phyloP scores from a whole-genome alignment of 441 rosid genomes.

The Sinapis alba region DNA sequence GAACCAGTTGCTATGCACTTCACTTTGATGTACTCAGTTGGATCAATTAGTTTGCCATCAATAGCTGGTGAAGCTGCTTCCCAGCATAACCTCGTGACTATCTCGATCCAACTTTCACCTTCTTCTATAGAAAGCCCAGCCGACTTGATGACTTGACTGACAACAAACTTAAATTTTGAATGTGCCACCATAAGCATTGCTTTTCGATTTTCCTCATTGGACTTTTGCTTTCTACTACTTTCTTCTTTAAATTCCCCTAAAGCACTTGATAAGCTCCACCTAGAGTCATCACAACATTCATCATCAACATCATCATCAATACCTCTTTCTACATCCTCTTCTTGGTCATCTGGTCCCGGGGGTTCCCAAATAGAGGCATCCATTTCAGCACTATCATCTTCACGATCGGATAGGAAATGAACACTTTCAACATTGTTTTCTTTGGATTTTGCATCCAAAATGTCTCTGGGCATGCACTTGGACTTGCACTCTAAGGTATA shows the following conservation, averaged over 20 bases:
- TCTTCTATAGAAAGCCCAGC: slow-evolving; percentile 50
- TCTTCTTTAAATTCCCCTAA: slow-evolving; percentile 52
- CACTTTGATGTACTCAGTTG: slow-evolving; percentile 71
- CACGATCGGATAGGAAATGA: slow-evolving; percentile 38
- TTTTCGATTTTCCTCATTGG: slow-evolving; percentile 61
- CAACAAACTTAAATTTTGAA: slow-evolving; percentile 69
- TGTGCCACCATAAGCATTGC: slow-evolving; percentile 62
- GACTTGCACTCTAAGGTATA: slow-evolving; percentile 39
- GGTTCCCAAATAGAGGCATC: slow-evolving; percentile 71
- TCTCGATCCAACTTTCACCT: slow-evolving; percentile 68
- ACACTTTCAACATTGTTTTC: slow-evolving; percentile 36
- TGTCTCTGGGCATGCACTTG: slow-evolving; percentile 41
- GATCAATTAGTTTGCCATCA: slow-evolving; percentile 64
- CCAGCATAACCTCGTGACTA: slow-evolving; percentile 76
- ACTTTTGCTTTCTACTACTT: slow-evolving; percentile 42
- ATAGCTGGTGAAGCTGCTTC: slow-evolving; percentile 82
- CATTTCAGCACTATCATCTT: slow-evolving; percentile 34
- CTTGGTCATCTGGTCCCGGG: slow-evolving; percentile 79
- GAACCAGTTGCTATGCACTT: slow-evolving; percentile 93
- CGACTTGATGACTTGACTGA: slow-evolving; percentile 63
- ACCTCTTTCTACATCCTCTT: slow-evolving; percentile 60
- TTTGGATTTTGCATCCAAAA: slow-evolving; percentile 44
- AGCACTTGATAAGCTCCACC: slow-evolving; percentile 72
- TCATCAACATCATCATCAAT: slow-evolving; percentile 63
- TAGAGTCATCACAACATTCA: slow-evolving; percentile 68